phyloP scores from a whole-genome alignment of 805 yeast species.

The Candida michaelii region DNA sequence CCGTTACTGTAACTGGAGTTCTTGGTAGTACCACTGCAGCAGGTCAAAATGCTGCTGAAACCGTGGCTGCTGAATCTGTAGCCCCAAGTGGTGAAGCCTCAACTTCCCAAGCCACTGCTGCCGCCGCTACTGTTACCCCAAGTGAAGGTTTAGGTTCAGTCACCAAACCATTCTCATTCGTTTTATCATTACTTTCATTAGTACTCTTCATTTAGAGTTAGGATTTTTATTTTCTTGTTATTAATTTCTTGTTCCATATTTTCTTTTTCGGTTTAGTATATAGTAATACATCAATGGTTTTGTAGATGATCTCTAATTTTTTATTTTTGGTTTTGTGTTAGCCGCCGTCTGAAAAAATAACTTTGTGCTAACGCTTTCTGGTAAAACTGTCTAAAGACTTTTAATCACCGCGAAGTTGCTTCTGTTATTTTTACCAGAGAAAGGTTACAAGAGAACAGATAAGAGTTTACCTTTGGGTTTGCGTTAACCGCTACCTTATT shows the following conservation, averaged over 20 bases:
- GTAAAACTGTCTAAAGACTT: no score
- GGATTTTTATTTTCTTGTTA: no score
- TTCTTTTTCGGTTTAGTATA: no score
- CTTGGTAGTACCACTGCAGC: neutral
- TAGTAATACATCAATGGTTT: neutral
- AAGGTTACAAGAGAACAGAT: no score
- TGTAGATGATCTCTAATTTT: neutral
- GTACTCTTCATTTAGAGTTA: conserved; percentile 8
- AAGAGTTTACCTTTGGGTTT: no score
- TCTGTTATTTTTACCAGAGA: no score
- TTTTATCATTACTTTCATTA: conserved; percentile 8
- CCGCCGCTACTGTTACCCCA: conserved; percentile 1
- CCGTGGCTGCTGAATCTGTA: conserved; percentile 6
- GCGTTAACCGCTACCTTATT: no score
- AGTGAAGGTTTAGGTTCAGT: conserved; percentile 9
- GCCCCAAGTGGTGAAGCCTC: conserved; percentile 10
- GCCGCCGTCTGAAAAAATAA: no score
- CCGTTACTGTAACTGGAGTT: neutral
- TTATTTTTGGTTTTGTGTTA: neutral
- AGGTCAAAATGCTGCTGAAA: no score
- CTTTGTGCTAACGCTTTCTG: no score
- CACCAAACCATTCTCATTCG: conserved; percentile 5
- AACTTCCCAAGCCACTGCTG: conserved; percentile 4
- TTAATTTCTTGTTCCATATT: no score
- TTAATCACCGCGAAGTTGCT: no score